Conservation (phyloP, 2,329 filamentous ascomycete species). For the Aspergillus sp. region DNA sequence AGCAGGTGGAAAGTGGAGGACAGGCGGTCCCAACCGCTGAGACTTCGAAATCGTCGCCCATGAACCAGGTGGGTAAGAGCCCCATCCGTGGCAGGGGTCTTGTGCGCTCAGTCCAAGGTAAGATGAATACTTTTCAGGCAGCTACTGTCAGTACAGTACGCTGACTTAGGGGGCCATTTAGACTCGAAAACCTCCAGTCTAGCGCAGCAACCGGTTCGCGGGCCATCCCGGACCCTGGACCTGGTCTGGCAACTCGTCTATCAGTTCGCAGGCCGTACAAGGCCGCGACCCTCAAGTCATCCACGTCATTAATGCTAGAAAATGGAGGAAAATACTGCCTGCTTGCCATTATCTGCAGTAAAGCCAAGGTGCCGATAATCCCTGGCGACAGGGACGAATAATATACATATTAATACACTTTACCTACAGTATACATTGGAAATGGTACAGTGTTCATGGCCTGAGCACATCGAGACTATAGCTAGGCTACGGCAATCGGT, state of each 20-base stretch:
- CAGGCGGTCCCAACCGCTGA: no score
- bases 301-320: neutral
- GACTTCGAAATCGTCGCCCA: no score
- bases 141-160: no score
- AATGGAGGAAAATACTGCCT: neutral
- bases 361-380: neutral
- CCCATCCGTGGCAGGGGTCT: no score
- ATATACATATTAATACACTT: neutral
- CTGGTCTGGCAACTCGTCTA: conserved; percentile 2
- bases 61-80: no score
- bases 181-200: no score
- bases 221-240: neutral
- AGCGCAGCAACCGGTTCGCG: no score
- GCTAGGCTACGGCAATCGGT: neutral
- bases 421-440: neutral
- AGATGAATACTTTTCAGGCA: no score
- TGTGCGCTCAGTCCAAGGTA: no score
- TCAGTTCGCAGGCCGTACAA: neutral
- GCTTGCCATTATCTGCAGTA: neutral
- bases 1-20: no score
- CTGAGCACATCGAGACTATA: neutral
- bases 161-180: no score
- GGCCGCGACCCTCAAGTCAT: neutral
- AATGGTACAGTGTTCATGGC: neutral
- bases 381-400: neutral